phyloP scores from a whole-genome alignment of 441 rosid species.

The Arabidopsis lyrata region DNA sequence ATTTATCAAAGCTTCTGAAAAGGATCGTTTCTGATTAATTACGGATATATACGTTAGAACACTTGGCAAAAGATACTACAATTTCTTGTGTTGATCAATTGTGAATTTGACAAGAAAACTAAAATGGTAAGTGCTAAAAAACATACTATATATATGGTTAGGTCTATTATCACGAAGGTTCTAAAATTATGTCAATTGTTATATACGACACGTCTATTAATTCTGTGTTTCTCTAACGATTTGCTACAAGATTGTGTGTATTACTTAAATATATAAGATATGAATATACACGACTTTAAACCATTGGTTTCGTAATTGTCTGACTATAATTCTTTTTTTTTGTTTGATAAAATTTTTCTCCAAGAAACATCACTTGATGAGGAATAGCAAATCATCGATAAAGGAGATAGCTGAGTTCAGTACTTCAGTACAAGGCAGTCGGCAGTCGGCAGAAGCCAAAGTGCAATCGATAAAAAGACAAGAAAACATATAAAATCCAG shows the following conservation, averaged over 20 bases:
- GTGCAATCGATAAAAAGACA: too few relatives aligned
- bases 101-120: slow-evolving; percentile 11
- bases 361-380: too few relatives aligned
- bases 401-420: too few relatives aligned
- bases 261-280: neutral
- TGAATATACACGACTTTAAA: neutral
- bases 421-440: too few relatives aligned
- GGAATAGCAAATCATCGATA: too few relatives aligned
- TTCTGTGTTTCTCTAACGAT: neutral
- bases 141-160: neutral
- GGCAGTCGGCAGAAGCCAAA: too few relatives aligned
- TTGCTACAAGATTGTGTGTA: neutral
- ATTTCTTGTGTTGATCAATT: slow-evolving; percentile 2
- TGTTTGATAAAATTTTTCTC: too few relatives aligned
- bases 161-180: neutral
- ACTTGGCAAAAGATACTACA: slow-evolving; percentile 18
- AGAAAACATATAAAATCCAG: too few relatives aligned
- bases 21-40: slow-evolving; percentile 18
- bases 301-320: neutral
- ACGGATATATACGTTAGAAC: neutral
- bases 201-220: neutral
- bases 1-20: slow-evolving; percentile 24
- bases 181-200: neutral
- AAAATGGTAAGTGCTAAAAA: slow-evolving; percentile 2
- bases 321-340: too few relatives aligned